Evolutionary conservation across 2,329 filamentous ascomycete species (phyloP).

Genomic region (Colletotrichum sp.): DNA sequence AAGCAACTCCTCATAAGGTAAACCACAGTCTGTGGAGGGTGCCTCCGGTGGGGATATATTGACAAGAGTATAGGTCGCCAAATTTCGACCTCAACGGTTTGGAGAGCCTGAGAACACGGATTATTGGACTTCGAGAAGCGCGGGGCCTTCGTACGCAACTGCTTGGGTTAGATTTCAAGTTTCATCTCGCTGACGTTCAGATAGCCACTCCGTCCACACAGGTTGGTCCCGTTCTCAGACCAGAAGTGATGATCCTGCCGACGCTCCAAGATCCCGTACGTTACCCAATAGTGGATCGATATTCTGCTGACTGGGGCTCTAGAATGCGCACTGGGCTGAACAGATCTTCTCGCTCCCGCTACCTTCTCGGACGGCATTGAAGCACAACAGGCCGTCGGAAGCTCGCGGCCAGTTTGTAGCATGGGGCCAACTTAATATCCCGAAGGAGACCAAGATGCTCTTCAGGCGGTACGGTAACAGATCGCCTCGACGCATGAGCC

Average conservation of each 20-base stretch:
- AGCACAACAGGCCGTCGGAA: conserved; percentile 40
- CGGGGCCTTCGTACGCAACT: conserved; percentile 54
- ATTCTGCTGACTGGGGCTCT: not conserved
- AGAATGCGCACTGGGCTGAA: conserved; percentile 65
- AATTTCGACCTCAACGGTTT: conserved; percentile 62
- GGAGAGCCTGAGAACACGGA: conserved; percentile 51
- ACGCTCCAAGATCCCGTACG: conserved; percentile 26
- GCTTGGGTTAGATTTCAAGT: not conserved
- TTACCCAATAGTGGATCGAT: not conserved
- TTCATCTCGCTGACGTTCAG: not conserved
- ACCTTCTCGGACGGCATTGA: conserved; percentile 54
- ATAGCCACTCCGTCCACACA: conserved; percentile 41
- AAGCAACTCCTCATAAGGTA: conserved; percentile 58
- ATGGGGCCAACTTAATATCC: conserved; percentile 48
- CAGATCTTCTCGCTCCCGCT: conserved; percentile 62
- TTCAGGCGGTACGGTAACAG: conserved; percentile 54
- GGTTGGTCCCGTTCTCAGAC: conserved; percentile 35
- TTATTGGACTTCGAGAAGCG: conserved; percentile 57
- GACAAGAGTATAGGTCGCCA: conserved; percentile 41
- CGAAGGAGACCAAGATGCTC: conserved; percentile 53
- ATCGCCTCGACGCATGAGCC: not conserved
- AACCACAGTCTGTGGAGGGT: not conserved
- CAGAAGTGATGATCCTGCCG: conserved; percentile 32
- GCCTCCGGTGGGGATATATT: not conserved
- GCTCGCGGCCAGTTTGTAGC: conserved; percentile 51